Base-by-base conservation (phyloP, 1,284 basidiomycete species). In the Salmacisia buchloeana region DNA sequence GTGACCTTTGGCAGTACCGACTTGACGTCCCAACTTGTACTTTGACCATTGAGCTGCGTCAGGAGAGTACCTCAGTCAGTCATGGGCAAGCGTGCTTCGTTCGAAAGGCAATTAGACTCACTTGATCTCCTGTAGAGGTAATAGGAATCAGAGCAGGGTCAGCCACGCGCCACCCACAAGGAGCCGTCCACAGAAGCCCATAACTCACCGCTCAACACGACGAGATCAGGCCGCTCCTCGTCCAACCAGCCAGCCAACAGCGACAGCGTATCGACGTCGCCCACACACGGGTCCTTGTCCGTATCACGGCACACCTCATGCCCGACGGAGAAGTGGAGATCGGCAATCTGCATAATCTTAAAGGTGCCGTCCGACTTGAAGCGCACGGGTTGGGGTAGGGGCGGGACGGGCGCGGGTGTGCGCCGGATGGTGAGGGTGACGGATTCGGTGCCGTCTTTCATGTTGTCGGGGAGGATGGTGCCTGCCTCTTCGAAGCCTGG, bases 1-100 rank as follows among this genome's bases (percentile, higher is more conserved):
- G 91, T 87, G 74, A 93, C 94, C 80, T 94, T 94, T 2, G 92
- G 88, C 3, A 97, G 82, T 1, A 94, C 89, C 2, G 88, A 89
- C 69, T 87, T 86, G 2, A 88, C 83, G 69, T 96, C 92, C 89
- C 92, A 97, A 0, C 88, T 87, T 0, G 90, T 91, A 0, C 85
- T 85, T 78, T 97, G 92, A 0, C 81, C 80, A 58, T 81, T 81
- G 7, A 81, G 67, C 63, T 77, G 76, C n/a, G n/a, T n/a, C n/a
- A n/a, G n/a, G 62, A 12, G 1, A 43, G 5, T 29, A 25, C 0
- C 91, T 93, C 92, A 15, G 93, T 83, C 78, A 90, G 52, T 83
- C 82, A 78, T 93, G 91, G 0, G 90, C 90, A 0, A 86, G 87
- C 75, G 25, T 4, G 45, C 25, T 4, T 49, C 5, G 4, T 4